These are phyloP conservation scores for Grifola frondosa DNA, from an alignment of 1,284 basidiomycete genomes.

Conservation along the genomic window DNA sequence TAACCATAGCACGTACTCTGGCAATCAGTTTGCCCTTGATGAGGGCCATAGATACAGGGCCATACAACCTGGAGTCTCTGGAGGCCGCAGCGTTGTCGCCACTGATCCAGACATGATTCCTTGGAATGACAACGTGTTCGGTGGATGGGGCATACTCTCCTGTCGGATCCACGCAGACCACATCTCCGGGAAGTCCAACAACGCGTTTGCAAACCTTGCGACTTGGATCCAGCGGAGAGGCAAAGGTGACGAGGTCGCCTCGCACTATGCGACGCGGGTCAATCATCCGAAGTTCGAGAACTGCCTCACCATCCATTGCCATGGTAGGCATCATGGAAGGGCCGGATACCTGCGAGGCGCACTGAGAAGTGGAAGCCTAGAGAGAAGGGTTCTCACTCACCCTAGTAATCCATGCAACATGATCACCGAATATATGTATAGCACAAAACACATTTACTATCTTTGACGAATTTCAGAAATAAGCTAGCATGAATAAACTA, in stretches of 20 bases:
- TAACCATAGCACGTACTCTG: constrained; percentile 55
- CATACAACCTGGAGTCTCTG: constrained; percentile 87
- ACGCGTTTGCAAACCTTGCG: constrained; percentile 88
- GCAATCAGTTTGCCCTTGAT: constrained; percentile 77
- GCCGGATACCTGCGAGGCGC: constrained; percentile 45
- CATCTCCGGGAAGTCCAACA: constrained; percentile 88
- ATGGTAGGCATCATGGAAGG: constrained; percentile 92
- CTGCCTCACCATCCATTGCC: constrained; percentile 54
- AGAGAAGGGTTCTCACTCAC: constrained; percentile 35
- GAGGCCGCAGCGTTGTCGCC: constrained; percentile 89
- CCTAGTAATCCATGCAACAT: constrained; percentile 54
- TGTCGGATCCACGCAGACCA: constrained; percentile 84
- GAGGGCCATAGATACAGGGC: constrained; percentile 86
- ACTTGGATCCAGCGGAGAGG: constrained; percentile 71
- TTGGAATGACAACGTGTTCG: constrained; percentile 75
- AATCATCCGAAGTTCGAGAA: constrained; percentile 63
- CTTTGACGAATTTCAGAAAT: background rate
- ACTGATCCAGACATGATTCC: constrained; percentile 88
- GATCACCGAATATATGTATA: constrained; percentile 57
- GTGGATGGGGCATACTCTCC: constrained; percentile 56
- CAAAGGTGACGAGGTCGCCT: constrained; percentile 82
- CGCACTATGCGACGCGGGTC: constrained; percentile 55
- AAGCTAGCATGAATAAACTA: too few relatives aligned
- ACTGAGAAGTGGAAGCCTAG: background rate
- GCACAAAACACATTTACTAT: constrained; percentile 53